These are phyloP conservation scores for Herpotrichia juniperi DNA, from an alignment of 2,329 filamentous ascomycete species.

Conservation along the genomic window DNA sequence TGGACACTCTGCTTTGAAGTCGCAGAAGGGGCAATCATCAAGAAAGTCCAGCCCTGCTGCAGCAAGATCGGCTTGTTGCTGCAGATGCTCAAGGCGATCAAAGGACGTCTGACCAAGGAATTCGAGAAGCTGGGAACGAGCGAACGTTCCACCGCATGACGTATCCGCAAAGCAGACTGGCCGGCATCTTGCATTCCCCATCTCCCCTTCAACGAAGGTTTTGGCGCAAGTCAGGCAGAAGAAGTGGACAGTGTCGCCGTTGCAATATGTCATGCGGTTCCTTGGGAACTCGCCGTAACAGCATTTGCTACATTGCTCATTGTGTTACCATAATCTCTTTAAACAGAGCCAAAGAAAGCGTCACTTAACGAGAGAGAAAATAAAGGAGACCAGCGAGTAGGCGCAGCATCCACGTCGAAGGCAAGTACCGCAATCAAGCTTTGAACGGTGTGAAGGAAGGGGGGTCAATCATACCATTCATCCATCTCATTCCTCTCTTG, in stretches of 20 bases:
- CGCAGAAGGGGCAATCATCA: slow-evolving; percentile 80
- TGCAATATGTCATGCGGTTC: slow-evolving; percentile 73
- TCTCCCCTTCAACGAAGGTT: slow-evolving; percentile 68
- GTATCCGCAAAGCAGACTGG: slow-evolving; percentile 71
- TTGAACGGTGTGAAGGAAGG: not conserved
- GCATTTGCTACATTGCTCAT: slow-evolving; percentile 58
- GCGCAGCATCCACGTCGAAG: not conserved
- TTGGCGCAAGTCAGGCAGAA: slow-evolving; percentile 74
- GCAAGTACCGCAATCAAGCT: too few species aligned
- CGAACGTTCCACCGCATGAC: slow-evolving; percentile 67
- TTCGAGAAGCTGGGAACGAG: slow-evolving; percentile 57
- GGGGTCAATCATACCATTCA: slow-evolving; percentile 60
- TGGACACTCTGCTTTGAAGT: slow-evolving; percentile 76
- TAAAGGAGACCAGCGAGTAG: too few species aligned
- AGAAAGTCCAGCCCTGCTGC: slow-evolving; percentile 74
- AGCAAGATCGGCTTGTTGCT: slow-evolving; percentile 73
- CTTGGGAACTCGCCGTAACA: slow-evolving; percentile 72
- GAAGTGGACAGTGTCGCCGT: slow-evolving; percentile 63
- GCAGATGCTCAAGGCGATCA: slow-evolving; percentile 70
- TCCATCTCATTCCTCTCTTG: slow-evolving; percentile 53
- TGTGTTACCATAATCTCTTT: not conserved
- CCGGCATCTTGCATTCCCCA: slow-evolving; percentile 72
- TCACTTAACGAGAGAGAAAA: too few species aligned
- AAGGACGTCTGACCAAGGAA: slow-evolving; percentile 66
- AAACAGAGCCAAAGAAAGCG: too few species aligned